Conservation (phyloP, 2,329 filamentous ascomycete genomes). For the Neobulgaria alba region DNA sequence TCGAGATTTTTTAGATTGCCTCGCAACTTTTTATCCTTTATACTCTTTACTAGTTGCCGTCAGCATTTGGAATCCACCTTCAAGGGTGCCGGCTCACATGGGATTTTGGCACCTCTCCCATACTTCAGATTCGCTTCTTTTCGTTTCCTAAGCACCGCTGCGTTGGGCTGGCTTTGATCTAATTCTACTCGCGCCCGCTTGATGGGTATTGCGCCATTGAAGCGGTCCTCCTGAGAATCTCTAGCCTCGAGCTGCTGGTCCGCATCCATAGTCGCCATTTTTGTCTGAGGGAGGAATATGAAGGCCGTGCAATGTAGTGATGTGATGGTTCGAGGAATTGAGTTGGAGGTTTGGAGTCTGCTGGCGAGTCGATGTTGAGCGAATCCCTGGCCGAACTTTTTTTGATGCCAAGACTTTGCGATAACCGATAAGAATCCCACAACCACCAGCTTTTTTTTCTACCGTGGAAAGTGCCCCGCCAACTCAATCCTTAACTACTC, state of each 20-base stretch:
- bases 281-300: not conserved
- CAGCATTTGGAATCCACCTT: slow-evolving; percentile 34
- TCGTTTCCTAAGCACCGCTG: slow-evolving; percentile 35
- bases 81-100: slow-evolving; percentile 26
- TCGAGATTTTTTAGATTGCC: slow-evolving; percentile 73
- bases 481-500: no score
- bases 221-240: slow-evolving; percentile 15
- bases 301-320: no score
- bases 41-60: slow-evolving; percentile 58
- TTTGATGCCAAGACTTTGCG: slow-evolving; percentile 19
- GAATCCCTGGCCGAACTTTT: slow-evolving; percentile 9
- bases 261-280: slow-evolving; percentile 13
- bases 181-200: slow-evolving; percentile 43
- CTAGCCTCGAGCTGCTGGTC: slow-evolving; percentile 11
- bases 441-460: slow-evolving; percentile 6
- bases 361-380: no score
- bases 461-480: slow-evolving; percentile 2
- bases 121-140: slow-evolving; percentile 66
- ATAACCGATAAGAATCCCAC: slow-evolving; percentile 17
- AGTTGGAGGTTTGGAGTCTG: no score
- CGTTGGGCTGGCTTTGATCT: slow-evolving; percentile 19
- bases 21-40: slow-evolving; percentile 86
- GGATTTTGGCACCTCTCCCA: slow-evolving; percentile 72
- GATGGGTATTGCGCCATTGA: slow-evolving; percentile 46
- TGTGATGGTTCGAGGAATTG: no score